Evolutionary conservation across 164 flowering plant species (phyloP).

Genomic region (Houttuynia cordata): DNA sequence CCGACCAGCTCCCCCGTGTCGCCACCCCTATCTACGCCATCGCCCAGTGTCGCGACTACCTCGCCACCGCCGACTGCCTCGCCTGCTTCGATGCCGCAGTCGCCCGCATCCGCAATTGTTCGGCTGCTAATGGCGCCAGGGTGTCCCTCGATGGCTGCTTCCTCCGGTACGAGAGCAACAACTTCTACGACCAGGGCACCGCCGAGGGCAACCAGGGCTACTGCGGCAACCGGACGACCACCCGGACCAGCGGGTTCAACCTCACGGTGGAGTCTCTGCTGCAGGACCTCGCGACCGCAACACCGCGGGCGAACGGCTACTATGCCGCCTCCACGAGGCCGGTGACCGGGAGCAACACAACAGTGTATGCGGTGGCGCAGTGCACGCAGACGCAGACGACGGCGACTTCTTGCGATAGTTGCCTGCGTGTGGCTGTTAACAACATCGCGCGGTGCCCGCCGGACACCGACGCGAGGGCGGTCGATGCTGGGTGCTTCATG

Average conservation of each 20-base stretch:
- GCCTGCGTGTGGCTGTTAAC: slow-evolving; percentile 29
- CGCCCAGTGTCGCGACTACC: slow-evolving; percentile 37
- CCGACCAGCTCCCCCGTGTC: slow-evolving; percentile 15
- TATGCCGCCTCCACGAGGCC: slow-evolving; percentile 25
- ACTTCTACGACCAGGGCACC: slow-evolving; percentile 25
- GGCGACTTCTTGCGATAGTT: slow-evolving; percentile 28
- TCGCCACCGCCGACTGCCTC: slow-evolving; percentile 17
- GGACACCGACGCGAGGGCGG: slow-evolving; percentile 27
- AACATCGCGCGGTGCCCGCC: slow-evolving; percentile 33
- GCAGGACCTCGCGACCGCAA: slow-evolving; percentile 17
- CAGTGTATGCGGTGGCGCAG: slow-evolving; percentile 41
- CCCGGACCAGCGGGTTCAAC: slow-evolving; percentile 1
- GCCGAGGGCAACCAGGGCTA: slow-evolving; percentile 18
- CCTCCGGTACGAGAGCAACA: slow-evolving; percentile 43
- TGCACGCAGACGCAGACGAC: slow-evolving; percentile 35
- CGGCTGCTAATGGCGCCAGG: slow-evolving; percentile 36
- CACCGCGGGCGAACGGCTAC: slow-evolving; percentile 27
- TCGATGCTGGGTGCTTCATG: slow-evolving; percentile 51
- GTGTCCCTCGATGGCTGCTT: slow-evolving; percentile 44
- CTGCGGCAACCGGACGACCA: slow-evolving; percentile 27
- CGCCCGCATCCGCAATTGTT: slow-evolving; percentile 29
- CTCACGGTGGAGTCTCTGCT: not conserved
- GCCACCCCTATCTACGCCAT: slow-evolving; percentile 30
- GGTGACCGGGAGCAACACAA: slow-evolving; percentile 2
- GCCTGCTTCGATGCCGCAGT: slow-evolving; percentile 21